These are phyloP conservation scores for Byssothecium circinans DNA, from an alignment of 2,329 filamentous ascomycete species.

Conservation along the genomic window DNA sequence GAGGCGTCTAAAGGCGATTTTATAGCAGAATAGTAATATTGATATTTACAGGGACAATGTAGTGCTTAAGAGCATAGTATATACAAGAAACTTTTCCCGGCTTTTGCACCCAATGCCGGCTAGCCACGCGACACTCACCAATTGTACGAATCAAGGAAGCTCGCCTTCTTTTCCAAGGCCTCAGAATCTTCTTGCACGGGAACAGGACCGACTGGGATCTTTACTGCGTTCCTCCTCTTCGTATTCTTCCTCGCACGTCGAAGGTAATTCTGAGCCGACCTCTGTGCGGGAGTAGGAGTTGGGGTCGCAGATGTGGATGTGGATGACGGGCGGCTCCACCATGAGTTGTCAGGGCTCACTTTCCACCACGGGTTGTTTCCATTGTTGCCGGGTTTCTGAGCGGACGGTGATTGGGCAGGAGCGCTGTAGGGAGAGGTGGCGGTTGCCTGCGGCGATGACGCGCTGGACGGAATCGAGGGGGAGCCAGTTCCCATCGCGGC, in stretches of 20 bases:
- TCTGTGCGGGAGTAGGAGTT: neutral
- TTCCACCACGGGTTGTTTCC: slow-evolving; percentile 1
- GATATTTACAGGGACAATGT: neutral
- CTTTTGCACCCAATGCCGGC: neutral
- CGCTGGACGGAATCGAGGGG: neutral
- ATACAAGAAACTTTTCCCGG: neutral
- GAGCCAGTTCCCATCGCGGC: neutral
- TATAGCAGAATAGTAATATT: neutral
- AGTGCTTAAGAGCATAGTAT: neutral
- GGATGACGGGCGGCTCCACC: neutral
- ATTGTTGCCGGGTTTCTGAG: neutral
- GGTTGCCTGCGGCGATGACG: neutral
- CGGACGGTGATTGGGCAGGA: neutral
- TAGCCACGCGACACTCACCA: neutral
- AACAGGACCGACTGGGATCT: neutral
- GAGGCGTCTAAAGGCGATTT: too few relatives aligned
- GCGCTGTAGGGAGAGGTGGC: neutral
- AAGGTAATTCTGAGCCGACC: neutral
- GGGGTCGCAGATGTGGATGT: neutral
- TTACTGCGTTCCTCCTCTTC: neutral
- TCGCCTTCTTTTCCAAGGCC: neutral
- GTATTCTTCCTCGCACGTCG: neutral
- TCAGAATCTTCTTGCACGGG: slow-evolving; percentile 1
- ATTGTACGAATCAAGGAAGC: slow-evolving; percentile 4
- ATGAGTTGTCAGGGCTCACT: neutral